Evolutionary conservation across 805 yeast species (phyloP).

Genomic region (Metschnikowia corniflorae): DNA sequence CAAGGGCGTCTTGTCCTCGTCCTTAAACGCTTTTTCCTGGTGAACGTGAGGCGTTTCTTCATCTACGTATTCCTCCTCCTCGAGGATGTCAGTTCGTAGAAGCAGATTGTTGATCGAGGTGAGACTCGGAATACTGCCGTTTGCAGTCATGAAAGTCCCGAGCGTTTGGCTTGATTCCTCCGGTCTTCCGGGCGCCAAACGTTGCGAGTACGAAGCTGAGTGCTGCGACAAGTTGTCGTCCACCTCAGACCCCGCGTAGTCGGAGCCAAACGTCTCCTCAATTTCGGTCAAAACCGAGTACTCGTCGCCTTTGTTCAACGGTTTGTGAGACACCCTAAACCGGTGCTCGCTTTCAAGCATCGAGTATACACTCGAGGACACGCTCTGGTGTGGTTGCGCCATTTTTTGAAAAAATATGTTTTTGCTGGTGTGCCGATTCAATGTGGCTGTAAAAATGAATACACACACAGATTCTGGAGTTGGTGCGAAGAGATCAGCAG

Average conservation of each 20-base stretch:
- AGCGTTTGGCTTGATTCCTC: slow-evolving; percentile 25
- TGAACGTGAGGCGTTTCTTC: slow-evolving; percentile 34
- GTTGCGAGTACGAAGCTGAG: not conserved
- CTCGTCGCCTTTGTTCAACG: not conserved
- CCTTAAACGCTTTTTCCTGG: slow-evolving; percentile 5
- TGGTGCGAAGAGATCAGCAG: too few relatives aligned
- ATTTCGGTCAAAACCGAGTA: slow-evolving; percentile 14
- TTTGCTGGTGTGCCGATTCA: too few relatives aligned
- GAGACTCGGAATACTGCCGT: slow-evolving; percentile 26
- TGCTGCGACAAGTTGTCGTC: not conserved
- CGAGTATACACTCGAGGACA: slow-evolving; percentile 37
- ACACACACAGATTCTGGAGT: too few relatives aligned
- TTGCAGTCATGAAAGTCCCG: slow-evolving; percentile 27
- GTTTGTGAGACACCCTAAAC: slow-evolving; percentile 7
- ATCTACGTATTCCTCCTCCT: slow-evolving; percentile 22
- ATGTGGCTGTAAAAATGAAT: too few relatives aligned
- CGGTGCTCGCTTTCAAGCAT: slow-evolving; percentile 22
- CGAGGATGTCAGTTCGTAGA: slow-evolving; percentile 19
- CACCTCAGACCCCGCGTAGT: slow-evolving; percentile 7
- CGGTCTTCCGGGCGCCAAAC: not conserved
- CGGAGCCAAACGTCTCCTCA: slow-evolving; percentile 13
- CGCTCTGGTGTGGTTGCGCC: slow-evolving; percentile 25
- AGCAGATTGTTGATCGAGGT: slow-evolving; percentile 33
- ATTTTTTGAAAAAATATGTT: too few relatives aligned
- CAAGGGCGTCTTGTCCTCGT: slow-evolving; percentile 31